Conservation (phyloP, 164 flowering plant species). For the Berberis thunbergii region DNA sequence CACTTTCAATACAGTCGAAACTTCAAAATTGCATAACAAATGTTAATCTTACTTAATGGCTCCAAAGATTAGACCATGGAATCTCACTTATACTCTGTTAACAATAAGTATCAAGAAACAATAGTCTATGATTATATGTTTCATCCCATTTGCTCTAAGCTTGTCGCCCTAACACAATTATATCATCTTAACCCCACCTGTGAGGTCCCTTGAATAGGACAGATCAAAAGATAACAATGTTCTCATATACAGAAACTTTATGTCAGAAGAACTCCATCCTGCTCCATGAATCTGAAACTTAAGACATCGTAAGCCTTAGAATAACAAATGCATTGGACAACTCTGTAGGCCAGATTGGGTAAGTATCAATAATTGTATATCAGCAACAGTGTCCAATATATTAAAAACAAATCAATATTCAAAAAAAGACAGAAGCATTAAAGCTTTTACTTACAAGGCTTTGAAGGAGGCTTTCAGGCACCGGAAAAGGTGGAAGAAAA, state of each 20-base stretch:
- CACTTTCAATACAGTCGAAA: constrained; percentile 14
- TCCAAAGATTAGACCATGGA: constrained; percentile 12
- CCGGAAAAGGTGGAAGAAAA: constrained; percentile 71
- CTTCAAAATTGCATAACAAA: background rate
- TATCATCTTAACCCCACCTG: constrained; percentile 95
- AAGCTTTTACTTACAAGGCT: constrained; percentile 54
- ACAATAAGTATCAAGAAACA: constrained; percentile 35
- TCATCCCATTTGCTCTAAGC: constrained; percentile 35
- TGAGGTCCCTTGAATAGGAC: constrained; percentile 60
- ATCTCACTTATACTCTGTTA: constrained; percentile 31
- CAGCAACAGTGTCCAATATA: constrained; percentile 16
- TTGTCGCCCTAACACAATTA: constrained; percentile 25
- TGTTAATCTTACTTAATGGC: constrained; percentile 9
- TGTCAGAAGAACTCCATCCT: constrained; percentile 53
- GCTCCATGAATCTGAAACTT: constrained; percentile 99
- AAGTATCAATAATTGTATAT: constrained; percentile 16
- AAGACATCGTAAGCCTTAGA: constrained; percentile 86
- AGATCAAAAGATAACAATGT: constrained; percentile 68
- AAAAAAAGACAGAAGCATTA: background rate
- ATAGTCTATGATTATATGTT: constrained; percentile 29
- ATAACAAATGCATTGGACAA: constrained; percentile 42
- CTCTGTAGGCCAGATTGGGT: constrained; percentile 35
- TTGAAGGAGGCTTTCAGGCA: constrained; percentile 62
- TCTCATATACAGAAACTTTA: constrained; percentile 63
- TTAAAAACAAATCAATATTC: constrained; percentile 3